phyloP scores from a whole-genome alignment of 495 filamentous ascomycete species.

The Tuber calosporum region DNA sequence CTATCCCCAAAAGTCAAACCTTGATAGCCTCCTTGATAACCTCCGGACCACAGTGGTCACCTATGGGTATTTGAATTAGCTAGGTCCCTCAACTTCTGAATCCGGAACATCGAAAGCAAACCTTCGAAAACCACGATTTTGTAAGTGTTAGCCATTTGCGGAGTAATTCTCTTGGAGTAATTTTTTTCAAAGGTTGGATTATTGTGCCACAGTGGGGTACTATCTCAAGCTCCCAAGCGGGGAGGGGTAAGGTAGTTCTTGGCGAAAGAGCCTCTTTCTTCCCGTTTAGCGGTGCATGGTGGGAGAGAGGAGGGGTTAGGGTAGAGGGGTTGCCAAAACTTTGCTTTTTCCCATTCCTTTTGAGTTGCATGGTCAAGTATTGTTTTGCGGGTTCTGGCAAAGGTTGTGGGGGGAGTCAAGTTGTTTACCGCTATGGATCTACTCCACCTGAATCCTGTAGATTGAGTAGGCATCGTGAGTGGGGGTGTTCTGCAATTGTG shows the following conservation, averaged over 20 bases:
- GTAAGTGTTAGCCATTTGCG: conserved; percentile 39
- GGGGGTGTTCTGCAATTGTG: conserved; percentile 45
- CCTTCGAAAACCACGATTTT: conserved; percentile 49
- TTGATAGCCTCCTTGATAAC: conserved; percentile 49
- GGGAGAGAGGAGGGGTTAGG: not conserved
- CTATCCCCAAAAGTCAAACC: conserved; percentile 13
- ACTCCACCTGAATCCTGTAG: too few relatives aligned
- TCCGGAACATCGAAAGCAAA: not conserved
- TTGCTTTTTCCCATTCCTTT: not conserved
- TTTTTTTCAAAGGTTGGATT: not conserved
- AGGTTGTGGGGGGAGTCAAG: too few relatives aligned
- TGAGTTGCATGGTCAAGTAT: not conserved
- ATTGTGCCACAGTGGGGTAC: not conserved
- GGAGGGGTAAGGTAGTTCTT: not conserved
- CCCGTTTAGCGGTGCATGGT: not conserved
- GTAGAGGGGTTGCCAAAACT: not conserved
- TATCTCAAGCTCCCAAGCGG: not conserved
- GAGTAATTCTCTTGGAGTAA: not conserved
- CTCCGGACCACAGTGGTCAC: conserved; percentile 94
- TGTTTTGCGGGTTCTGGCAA: not conserved
- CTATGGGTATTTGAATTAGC: conserved; percentile 38
- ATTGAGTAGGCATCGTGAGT: too few relatives aligned
- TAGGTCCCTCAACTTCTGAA: not conserved
- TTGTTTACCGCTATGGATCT: too few relatives aligned
- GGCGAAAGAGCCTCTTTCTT: not conserved